Evolutionary conservation across 495 filamentous ascomycete genomes (phyloP).

Genomic region (Tuber borchii): DNA sequence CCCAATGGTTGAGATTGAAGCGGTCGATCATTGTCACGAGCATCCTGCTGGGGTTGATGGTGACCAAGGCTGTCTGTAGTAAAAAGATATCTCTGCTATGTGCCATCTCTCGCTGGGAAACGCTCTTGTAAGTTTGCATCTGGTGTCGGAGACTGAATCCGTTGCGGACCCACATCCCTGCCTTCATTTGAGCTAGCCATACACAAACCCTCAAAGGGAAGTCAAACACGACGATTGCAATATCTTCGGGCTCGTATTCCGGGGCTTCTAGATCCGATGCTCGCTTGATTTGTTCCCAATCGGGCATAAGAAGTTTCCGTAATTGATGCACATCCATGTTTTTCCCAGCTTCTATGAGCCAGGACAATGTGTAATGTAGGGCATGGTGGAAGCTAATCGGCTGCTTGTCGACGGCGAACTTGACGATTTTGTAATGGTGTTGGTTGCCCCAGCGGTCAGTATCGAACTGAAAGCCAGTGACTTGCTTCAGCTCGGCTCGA

Average conservation of each 20-base stretch:
- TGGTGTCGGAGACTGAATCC: slow-evolving; percentile 92
- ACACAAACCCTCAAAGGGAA: slow-evolving; percentile 87
- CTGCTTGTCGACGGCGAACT: slow-evolving; percentile 78
- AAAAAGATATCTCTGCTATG: slow-evolving; percentile 94
- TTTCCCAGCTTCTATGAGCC: slow-evolving; percentile 87
- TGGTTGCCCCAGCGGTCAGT: slow-evolving; percentile 45
- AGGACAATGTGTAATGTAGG: slow-evolving; percentile 93
- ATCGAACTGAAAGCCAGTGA: slow-evolving; percentile 77
- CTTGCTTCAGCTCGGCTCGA: slow-evolving; percentile 67
- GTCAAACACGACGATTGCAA: slow-evolving; percentile 83
- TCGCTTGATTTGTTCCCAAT: slow-evolving; percentile 32
- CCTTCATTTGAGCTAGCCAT: slow-evolving; percentile 97
- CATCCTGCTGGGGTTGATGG: slow-evolving; percentile 74
- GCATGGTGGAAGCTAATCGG: slow-evolving; percentile 97
- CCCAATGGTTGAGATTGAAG: slow-evolving; percentile 85
- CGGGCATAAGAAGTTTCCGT: slow-evolving; percentile 51
- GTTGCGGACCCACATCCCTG: slow-evolving; percentile 97
- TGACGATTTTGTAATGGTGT: slow-evolving; percentile 59
- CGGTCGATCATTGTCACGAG: slow-evolving; percentile 86
- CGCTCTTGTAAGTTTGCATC: slow-evolving; percentile 81
- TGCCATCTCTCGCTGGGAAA: slow-evolving; percentile 78
- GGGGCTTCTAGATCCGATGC: slow-evolving; percentile 13
- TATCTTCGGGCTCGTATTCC: slow-evolving; percentile 60
- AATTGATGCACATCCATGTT: slow-evolving; percentile 62
- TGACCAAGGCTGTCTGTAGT: slow-evolving; percentile 80